Conservation (phyloP, 1,284 basidiomycete genomes). For the Lentinula novae-zelandiae region DNA sequence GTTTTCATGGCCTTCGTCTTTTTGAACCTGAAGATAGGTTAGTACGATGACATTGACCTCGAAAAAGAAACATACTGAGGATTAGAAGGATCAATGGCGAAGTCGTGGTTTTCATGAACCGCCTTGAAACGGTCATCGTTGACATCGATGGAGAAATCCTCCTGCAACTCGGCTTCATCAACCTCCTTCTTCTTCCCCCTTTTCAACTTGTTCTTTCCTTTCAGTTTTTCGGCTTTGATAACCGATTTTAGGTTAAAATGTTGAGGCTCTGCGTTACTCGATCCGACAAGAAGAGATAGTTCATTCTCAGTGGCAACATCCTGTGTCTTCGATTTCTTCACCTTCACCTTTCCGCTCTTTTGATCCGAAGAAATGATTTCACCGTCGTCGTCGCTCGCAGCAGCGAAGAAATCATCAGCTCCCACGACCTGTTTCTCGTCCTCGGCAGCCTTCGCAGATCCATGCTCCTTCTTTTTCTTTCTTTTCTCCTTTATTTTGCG, state of each 20-base stretch:
- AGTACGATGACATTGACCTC: background rate
- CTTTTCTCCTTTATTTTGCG: constrained; percentile 85
- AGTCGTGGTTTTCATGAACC: constrained; percentile 87
- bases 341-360: constrained; percentile 19
- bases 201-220: constrained; percentile 44
- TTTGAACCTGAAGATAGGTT: constrained; percentile 60
- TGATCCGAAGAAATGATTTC: constrained; percentile 19
- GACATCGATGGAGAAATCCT: constrained; percentile 83
- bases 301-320: constrained; percentile 43
- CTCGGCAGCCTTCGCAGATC: constrained; percentile 32
- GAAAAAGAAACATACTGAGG: constrained; percentile 66
- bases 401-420: constrained; percentile 74
- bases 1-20: constrained; percentile 87
- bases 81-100: constrained; percentile 95
- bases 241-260: constrained; percentile 95
- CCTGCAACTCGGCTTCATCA: constrained; percentile 60
- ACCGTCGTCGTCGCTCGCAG: constrained; percentile 40
- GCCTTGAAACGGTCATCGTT: constrained; percentile 87
- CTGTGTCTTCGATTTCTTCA: background rate
- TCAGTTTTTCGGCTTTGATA: constrained; percentile 73
- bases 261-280: constrained; percentile 56
- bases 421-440: constrained; percentile 24
- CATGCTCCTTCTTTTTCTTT: constrained; percentile 74
- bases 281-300: constrained; percentile 59
- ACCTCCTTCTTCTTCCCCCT: constrained; percentile 40